Percentiles rank a stretch among this genome's conserved stretches.
Evolutionary conservation across 345 rosid species (phyloP).

Genomic region (Eucalyptus tenuipes): DNA sequence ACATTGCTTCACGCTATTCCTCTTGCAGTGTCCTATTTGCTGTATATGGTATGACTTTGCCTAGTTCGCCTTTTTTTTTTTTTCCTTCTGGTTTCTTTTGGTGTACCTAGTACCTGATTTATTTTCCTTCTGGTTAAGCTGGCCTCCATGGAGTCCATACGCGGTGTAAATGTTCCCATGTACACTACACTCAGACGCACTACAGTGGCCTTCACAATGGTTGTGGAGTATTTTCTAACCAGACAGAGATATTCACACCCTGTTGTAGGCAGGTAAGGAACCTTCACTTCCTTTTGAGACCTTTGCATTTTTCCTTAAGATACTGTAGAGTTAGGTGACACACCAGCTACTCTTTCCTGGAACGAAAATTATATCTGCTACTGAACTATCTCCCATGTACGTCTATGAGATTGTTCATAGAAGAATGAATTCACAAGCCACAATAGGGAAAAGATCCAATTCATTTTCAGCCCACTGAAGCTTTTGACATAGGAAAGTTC

Average conservation of each 20-base stretch:
- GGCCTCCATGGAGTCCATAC: slow-evolving; percentile 84
- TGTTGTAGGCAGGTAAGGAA: slow-evolving; percentile 58
- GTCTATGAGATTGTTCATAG: neutral
- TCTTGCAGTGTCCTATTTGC: slow-evolving; percentile 62
- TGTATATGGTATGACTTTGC: slow-evolving; percentile 67
- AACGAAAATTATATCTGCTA: neutral
- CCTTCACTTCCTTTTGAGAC: neutral
- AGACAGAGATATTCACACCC: slow-evolving; percentile 63
- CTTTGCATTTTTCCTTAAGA: neutral
- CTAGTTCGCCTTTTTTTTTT: neutral
- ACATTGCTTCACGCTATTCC: slow-evolving; percentile 68
- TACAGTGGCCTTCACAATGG: slow-evolving; percentile 90
- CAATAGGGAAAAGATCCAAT: neutral
- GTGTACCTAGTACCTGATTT: neutral
- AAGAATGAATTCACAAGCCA: neutral
- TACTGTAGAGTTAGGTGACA: neutral
- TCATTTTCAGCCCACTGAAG: neutral
- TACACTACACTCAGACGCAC: slow-evolving; percentile 97
- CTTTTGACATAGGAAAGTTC: neutral
- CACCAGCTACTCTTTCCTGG: neutral
- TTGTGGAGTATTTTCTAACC: slow-evolving; percentile 71
- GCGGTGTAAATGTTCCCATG: slow-evolving; percentile 99
- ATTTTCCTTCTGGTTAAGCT: slow-evolving; percentile 39
- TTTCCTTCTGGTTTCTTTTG: neutral
- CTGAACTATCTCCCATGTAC: neutral